phyloP scores from a whole-genome alignment of 2,329 filamentous ascomycete species.

The Penicillium psychrosexuale region DNA sequence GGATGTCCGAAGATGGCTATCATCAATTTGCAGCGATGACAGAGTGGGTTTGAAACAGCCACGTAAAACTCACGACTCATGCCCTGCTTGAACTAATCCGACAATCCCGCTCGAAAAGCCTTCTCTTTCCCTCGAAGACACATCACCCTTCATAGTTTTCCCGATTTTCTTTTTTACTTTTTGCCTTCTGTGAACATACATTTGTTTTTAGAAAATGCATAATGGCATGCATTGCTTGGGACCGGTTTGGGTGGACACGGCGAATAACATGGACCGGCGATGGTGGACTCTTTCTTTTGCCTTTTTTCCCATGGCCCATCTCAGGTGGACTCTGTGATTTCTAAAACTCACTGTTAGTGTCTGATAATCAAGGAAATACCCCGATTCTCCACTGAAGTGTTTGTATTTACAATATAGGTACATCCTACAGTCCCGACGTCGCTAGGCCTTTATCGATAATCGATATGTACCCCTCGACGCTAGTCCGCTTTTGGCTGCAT shows the following conservation, averaged over 20 bases:
- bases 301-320: slow-evolving; percentile 6
- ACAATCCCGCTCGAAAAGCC: neutral
- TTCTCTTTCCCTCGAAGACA: slow-evolving; percentile 3
- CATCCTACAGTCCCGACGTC: neutral
- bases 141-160: slow-evolving; percentile 6
- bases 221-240: slow-evolving; percentile 30
- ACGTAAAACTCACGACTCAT: slow-evolving; percentile 8
- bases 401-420: neutral
- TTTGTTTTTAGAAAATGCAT: slow-evolving; percentile 31
- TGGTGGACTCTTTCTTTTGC: slow-evolving; percentile 15
- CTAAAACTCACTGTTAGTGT: slow-evolving; percentile 12
- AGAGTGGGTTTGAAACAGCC: neutral
- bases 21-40: slow-evolving; percentile 41
- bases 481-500: neutral
- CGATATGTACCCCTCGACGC: neutral
- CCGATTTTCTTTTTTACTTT: slow-evolving; percentile 10
- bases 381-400: neutral
- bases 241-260: slow-evolving; percentile 24
- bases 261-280: slow-evolving; percentile 28
- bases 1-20: slow-evolving; percentile 33
- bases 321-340: slow-evolving; percentile 12
- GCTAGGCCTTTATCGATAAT: slow-evolving; percentile 1
- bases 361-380: slow-evolving; percentile 11
- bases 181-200: slow-evolving; percentile 27
- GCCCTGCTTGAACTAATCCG: slow-evolving; percentile 2